These are phyloP conservation scores for Mycena sanguinolenta DNA, from an alignment of 768 basidiomycete genomes.

Conservation along the genomic window DNA sequence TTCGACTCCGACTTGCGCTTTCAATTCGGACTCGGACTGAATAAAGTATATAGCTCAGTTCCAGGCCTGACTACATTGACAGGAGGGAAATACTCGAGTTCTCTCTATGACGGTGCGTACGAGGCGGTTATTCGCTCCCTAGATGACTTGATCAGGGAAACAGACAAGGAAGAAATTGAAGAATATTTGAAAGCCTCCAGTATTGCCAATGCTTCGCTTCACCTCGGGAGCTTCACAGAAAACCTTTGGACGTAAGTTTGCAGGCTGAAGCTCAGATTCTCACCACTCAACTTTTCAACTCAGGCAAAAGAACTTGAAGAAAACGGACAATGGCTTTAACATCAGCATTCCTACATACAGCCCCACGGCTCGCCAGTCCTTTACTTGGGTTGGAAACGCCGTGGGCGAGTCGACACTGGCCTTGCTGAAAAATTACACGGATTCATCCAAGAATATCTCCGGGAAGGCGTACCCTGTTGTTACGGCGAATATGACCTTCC, in stretches of 20 bases:
- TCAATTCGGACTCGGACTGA: neutral
- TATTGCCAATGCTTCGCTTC: slow-evolving; percentile 7
- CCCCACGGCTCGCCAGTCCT: neutral
- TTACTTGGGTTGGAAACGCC: neutral
- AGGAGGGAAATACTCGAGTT: neutral
- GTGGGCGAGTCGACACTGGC: neutral
- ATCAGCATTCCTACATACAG: neutral
- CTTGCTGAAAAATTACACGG: neutral
- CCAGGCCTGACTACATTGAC: neutral
- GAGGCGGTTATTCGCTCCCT: neutral
- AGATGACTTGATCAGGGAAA: too few species aligned
- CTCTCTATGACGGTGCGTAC: neutral
- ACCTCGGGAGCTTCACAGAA: slow-evolving; percentile 11
- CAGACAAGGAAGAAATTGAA: slow-evolving; percentile 5
- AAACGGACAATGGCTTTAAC: neutral
- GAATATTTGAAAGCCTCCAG: slow-evolving; percentile 14
- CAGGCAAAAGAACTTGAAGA: neutral
- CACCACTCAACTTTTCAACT: neutral
- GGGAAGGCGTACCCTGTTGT: slow-evolving; percentile 16
- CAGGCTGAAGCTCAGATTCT: neutral
- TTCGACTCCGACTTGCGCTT: neutral
- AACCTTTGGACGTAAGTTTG: slow-evolving; percentile 13
- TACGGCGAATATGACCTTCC: slow-evolving; percentile 7
- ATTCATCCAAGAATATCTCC: neutral
- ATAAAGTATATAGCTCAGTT: neutral